A percentile compares a stretch with the other conserved stretches of the same genome.
phyloP scores from a whole-genome alignment of 768 basidiomycete genomes.

The Mycena pura region DNA sequence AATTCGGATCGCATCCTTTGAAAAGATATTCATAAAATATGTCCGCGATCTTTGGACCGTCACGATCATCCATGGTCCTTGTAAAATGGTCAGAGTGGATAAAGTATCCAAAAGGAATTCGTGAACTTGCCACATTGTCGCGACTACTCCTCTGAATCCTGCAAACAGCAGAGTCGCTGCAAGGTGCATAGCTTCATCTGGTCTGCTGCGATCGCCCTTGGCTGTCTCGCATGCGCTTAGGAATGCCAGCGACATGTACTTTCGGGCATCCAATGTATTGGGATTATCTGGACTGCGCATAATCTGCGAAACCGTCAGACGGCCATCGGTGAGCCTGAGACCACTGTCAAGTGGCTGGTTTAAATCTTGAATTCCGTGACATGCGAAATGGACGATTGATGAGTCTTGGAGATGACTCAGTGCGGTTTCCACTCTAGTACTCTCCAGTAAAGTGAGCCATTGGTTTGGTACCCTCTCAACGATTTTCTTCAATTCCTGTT shows the following conservation, averaged over 20 bases:
- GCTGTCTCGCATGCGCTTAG: constrained; percentile 43
- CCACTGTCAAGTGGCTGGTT: constrained; percentile 28
- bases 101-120: background rate
- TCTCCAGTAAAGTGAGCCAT: background rate
- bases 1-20: background rate
- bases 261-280: no score
- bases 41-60: background rate
- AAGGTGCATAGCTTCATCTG: constrained; percentile 34
- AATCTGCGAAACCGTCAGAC: constrained; percentile 26
- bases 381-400: constrained; percentile 40
- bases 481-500: constrained; percentile 4
- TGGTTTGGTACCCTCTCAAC: background rate
- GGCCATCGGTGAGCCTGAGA: constrained; percentile 26
- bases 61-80: background rate
- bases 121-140: constrained; percentile 29
- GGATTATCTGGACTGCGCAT: constrained; percentile 20
- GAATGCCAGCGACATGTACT: constrained; percentile 29
- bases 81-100: background rate
- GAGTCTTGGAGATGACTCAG: background rate
- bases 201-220: constrained; percentile 27
- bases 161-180: no score
- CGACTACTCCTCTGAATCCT: constrained; percentile 31
- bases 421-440: background rate
- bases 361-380: constrained; percentile 36
- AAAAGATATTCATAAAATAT: background rate